Conservation (phyloP, 2,329 filamentous ascomycete species). For the Huntiella omanensis region DNA sequence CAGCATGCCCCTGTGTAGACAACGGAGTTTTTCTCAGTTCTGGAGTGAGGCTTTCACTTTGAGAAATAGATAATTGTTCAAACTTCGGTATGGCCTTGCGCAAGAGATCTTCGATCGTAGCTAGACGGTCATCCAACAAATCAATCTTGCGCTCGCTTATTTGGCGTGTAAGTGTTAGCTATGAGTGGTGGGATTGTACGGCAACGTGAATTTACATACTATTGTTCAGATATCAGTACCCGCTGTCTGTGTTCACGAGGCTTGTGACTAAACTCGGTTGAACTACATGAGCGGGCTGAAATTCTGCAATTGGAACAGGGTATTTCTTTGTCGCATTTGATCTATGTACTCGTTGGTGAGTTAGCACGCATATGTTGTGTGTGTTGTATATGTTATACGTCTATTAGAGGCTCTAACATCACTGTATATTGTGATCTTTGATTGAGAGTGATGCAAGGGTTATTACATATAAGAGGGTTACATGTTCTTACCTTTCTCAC, state of each 20-base stretch:
- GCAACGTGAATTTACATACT: conserved; percentile 23
- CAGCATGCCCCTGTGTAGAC: neutral
- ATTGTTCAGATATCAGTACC: conserved; percentile 41
- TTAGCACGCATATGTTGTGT: neutral
- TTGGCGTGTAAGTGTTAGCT: neutral
- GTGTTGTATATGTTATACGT: neutral
- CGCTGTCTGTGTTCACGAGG: conserved; percentile 35
- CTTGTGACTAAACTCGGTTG: conserved; percentile 33
- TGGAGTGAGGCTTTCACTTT: neutral
- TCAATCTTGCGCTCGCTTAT: conserved; percentile 34
- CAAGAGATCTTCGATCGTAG: conserved; percentile 26
- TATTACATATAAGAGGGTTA: neutral
- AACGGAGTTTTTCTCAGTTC: conserved; percentile 16
- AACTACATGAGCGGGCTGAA: conserved; percentile 33
- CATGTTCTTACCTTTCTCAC: conserved; percentile 21
- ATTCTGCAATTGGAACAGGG: conserved; percentile 39
- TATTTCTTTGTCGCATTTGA: conserved; percentile 38
- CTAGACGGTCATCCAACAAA: conserved; percentile 25
- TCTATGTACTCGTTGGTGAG: conserved; percentile 20
- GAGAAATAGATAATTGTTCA: neutral
- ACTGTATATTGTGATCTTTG: neutral
- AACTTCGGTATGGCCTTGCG: conserved; percentile 7
- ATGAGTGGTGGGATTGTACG: neutral
- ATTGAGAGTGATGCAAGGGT: neutral
- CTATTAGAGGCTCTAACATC: neutral